Base-by-base conservation (phyloP, 1,139 yeast species). In the Pichia sp. region DNA sequence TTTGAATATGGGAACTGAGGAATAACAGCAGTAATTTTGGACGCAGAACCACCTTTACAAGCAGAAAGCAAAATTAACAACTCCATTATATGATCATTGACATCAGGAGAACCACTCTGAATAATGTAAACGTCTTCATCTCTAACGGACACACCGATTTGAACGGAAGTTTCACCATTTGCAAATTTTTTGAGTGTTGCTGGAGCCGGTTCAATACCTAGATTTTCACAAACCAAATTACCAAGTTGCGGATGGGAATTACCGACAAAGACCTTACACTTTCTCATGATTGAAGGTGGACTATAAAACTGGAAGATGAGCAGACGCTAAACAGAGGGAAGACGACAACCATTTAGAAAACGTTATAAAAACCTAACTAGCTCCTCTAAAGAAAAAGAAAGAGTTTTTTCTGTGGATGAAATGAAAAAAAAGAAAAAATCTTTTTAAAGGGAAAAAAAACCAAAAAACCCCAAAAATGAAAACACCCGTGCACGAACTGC, bases 1-100 rank as follows among this genome's bases (percentile, higher is more conserved):
- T 92, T 94, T 25, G 97, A 88, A 70, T 94, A 94, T 26, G 98
- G 98, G 66, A 90, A 94, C 67, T 89, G 95, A 1, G 99, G 99
- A 47, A 94, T 82, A 36, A 94, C 97, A 9, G 97, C 97, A 20
- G 98, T 92, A 65, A 92, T 88, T 65, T 90, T 89, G 60, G 88
- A 85, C 22, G 99, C 98, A 15, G 96, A 85, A 20, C 98, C 99
- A 50, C 97, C 97, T 60, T 90, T 82, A 69, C 97, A 92, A 27
- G 97, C 98, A 41, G 95, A 82, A 39, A 92, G 90, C 59, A 94
- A 76, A 53, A 94, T 90, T 62, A 94, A 75, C 56, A 94, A 72
- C 68, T 94, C 98, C 98, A 94, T 94, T 50, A 94, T 87, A 62
- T 89, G 95, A 64, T 94, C 97, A 63, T 94, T 94, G 56, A 92